Base-by-base conservation (phyloP, 805 yeast species). In the Yarrowia sp. region DNA sequence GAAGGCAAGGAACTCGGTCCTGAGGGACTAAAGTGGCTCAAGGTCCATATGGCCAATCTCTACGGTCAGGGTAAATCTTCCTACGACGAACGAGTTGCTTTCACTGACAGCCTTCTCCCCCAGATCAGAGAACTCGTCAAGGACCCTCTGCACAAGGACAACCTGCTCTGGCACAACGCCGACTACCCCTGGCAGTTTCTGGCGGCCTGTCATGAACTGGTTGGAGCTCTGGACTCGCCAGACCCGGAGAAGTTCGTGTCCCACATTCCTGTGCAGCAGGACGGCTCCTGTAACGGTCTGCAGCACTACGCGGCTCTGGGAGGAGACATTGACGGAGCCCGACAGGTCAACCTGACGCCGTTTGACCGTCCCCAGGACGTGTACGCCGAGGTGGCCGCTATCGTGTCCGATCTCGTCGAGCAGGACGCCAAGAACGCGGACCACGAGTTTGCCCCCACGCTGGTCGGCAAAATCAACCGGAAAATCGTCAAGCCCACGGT, bases 401-500 rank as follows among this genome's bases (percentile, higher is more conserved):
- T 85, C 67, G 90, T 87, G 19, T 70, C 73, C 19, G 74, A 69
- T 15, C 71, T 71, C 1, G 86, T 89, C 40, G 82, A 81, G 35
- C 73, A 77, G n/a, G 92, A 89, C 70, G 76, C 78, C 2, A 67
- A 65, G 3, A 63, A 68, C 8, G 19, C 19, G 19, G 77, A 77
- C 11, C 35, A 66, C 46, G 72, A 65, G 5, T 71, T 73, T 36
- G 83, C 84, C 4, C 58, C 75, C n/a, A 77, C 80, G 42, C 79
- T 90, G 49, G 81, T 84, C 69, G 90, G 88, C 65, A 84, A 87
- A 70, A 85, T 94, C 69, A 84, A 88, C 19, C 85, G 99, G 74
- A 94, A 94, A 76, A 89, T 95, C 56, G 97, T 95, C 45, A 94
- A 94, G 76, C 99, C 94, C 77, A 92, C 99, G 0, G 98, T 94